Conservation (phyloP, 225 moss, liverwort and hornwort species). For the Takakia lepidozioides region DNA sequence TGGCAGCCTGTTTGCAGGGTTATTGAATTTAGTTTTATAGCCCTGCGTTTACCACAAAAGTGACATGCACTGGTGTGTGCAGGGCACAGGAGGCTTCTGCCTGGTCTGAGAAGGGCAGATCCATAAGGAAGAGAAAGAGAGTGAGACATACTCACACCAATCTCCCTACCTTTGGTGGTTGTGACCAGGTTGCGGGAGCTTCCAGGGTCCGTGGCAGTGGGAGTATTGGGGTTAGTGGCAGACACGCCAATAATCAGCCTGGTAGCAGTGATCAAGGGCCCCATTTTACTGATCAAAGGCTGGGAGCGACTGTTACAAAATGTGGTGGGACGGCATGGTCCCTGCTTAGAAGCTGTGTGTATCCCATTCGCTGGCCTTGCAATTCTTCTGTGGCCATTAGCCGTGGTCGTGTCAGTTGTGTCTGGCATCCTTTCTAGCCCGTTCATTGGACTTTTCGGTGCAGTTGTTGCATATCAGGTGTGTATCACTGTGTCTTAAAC, state of each 20-base stretch:
- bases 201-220: constrained; percentile 53
- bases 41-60: too few species aligned
- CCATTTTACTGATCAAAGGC: constrained; percentile 68
- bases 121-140: too few species aligned
- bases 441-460: constrained; percentile 70
- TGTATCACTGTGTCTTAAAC: too few species aligned
- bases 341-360: constrained; percentile 65
- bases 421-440: constrained; percentile 43
- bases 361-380: constrained; percentile 69
- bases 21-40: too few species aligned
- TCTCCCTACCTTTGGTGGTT: too few species aligned
- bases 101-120: too few species aligned
- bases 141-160: too few species aligned
- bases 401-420: constrained; percentile 46
- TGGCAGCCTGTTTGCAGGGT: too few species aligned
- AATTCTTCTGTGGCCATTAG: constrained; percentile 60
- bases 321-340: constrained; percentile 50
- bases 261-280: constrained; percentile 50
- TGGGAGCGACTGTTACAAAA: constrained; percentile 66
- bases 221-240: constrained; percentile 46
- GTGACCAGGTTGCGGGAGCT: constrained; percentile 61
- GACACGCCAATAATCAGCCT: constrained; percentile 51
- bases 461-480: constrained; percentile 73
- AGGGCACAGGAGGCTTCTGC: too few species aligned
- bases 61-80: too few species aligned